Evolutionary conservation across 192 early-diverging fungal species (phyloP), one percentile per base, ranked within the genome.

Genomic region (Backusella sp.): DNA sequence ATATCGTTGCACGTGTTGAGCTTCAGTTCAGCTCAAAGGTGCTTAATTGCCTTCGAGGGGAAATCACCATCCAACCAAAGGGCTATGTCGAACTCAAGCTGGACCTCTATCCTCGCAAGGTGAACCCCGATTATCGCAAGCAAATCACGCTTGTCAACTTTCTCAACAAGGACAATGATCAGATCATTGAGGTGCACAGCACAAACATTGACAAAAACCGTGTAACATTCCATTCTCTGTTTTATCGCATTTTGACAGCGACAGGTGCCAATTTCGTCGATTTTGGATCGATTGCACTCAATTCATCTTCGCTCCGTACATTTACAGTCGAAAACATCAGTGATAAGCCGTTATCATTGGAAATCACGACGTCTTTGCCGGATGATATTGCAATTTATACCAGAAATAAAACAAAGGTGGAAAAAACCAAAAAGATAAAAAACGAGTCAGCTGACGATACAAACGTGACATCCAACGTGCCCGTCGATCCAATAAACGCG

Each of bases 51-150:
- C 80, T 82, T 19, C 82, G 88, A 2, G 91, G 89, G 28, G 92
- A 92, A 36, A 90, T 96, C 21, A 74, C 84, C 6, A 93, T 98
- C 35, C 92, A 93, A 34, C 92, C 98, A 65, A 88, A 89, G 68
- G 89, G 92, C 65, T 88, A 91, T 23, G 87, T 89, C 17, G 90
- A 93, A 44, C 86, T 96, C 23, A 96, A 96, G 76, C 85, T 99
- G 9, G 96, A 99, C 80, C 94, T 98, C 41, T 98, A 97, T 78
- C 98, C 98, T 3, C 92, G 98, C 15, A 97, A 97, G 80, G 92
- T 97, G n/a, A 99, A 99, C 73, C 94, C 96, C 4, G 96, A 97
- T 41, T 99, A 99, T 79, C 90, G 95, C 65, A 99, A 99, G 77
- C 94, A 99, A 84, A 90, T 99, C 1, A 97, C 96, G 0, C 88